These are phyloP conservation scores for Cryphonectria nitschkei DNA, from an alignment of 2,329 filamentous ascomycete genomes.

Conservation along the genomic window DNA sequence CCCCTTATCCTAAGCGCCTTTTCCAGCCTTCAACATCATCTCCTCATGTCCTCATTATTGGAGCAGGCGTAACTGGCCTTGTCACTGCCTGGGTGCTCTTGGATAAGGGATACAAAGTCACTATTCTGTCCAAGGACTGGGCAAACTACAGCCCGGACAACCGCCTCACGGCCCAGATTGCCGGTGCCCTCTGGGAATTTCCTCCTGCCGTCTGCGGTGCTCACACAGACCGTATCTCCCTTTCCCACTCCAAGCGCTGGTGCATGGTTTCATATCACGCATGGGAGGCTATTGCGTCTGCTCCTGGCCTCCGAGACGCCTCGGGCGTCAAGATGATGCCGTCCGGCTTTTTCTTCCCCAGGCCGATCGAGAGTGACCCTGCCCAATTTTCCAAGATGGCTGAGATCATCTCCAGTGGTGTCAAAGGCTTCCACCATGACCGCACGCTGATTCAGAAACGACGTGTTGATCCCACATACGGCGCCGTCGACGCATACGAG, in stretches of 20 bases:
- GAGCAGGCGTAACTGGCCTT: constrained; percentile 34
- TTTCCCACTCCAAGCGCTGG: constrained; percentile 46
- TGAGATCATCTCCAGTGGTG: constrained; percentile 44
- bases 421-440: constrained; percentile 43
- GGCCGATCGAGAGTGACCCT: constrained; percentile 39
- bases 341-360: constrained; percentile 45
- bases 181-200: constrained; percentile 51
- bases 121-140: constrained; percentile 49
- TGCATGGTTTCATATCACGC: constrained; percentile 47
- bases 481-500: constrained; percentile 49
- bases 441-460: constrained; percentile 42
- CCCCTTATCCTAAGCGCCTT: constrained; percentile 25
- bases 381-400: constrained; percentile 43
- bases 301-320: constrained; percentile 36
- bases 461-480: constrained; percentile 39
- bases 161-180: constrained; percentile 51
- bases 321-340: constrained; percentile 44
- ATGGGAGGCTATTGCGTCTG: constrained; percentile 44
- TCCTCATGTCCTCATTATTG: constrained; percentile 25
- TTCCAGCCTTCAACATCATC: constrained; percentile 19
- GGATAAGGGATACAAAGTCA: constrained; percentile 49
- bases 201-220: constrained; percentile 50
- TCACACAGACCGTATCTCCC: constrained; percentile 45
- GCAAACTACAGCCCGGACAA: constrained; percentile 38
- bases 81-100: constrained; percentile 47